Conservation (phyloP, 2,329 filamentous ascomycete species). For the Cytospora paraplurivora region DNA sequence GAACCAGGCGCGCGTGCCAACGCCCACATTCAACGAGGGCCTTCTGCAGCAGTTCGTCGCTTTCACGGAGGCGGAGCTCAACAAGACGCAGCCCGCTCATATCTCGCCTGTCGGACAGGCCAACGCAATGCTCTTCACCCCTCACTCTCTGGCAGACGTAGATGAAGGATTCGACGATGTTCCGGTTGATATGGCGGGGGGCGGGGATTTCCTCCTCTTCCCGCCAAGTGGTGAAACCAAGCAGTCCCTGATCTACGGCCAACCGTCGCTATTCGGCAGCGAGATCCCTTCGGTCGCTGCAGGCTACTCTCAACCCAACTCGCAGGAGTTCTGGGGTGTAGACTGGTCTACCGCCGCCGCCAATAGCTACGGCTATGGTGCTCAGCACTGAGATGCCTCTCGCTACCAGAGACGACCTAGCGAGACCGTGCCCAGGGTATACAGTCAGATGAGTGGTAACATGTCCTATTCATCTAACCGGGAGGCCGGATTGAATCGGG, state of each 20-base stretch:
- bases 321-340: conserved; percentile 53
- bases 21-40: conserved; percentile 54
- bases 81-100: conserved; percentile 49
- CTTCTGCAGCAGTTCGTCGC: conserved; percentile 47
- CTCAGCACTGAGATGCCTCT: conserved; percentile 32
- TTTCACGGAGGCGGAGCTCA: conserved; percentile 42
- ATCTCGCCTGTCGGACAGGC: conserved; percentile 70
- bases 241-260: conserved; percentile 42
- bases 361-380: conserved; percentile 36
- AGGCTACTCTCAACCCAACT: conserved; percentile 55
- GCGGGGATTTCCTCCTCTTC: conserved; percentile 67
- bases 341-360: conserved; percentile 46
- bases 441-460: conserved; percentile 10
- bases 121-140: conserved; percentile 69
- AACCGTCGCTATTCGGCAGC: conserved; percentile 46
- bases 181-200: conserved; percentile 44
- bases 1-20: conserved; percentile 33
- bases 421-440: neutral
- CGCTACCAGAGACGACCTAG: conserved; percentile 6
- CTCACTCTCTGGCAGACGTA: conserved; percentile 60
- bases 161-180: conserved; percentile 68
- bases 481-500: neutral
- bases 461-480: neutral
- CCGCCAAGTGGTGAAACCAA: conserved; percentile 45
- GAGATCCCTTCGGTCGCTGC: conserved; percentile 53